A percentile compares a stretch with the other conserved stretches of the same genome.
phyloP scores from a whole-genome alignment of 257 asterid species.

The Solanum raphanifolium region DNA sequence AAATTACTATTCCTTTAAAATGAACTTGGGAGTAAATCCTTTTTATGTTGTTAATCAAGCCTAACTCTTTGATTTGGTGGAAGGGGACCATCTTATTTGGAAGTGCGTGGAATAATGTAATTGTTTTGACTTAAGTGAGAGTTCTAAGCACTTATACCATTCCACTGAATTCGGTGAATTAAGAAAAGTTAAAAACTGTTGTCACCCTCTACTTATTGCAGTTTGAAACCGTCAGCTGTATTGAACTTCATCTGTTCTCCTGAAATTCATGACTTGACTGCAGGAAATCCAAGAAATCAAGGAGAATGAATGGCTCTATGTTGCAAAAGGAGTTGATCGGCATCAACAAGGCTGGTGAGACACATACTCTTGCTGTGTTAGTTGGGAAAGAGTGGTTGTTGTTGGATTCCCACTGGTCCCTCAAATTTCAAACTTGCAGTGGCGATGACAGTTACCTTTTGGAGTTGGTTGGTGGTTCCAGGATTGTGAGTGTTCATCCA shows the following conservation, averaged over 20 bases:
- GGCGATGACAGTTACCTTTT: slow-evolving; percentile 53
- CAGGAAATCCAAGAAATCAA: slow-evolving; percentile 53
- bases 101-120: background rate
- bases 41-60: background rate
- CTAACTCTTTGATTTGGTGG: background rate
- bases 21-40: background rate
- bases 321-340: slow-evolving; percentile 47
- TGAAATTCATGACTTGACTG: slow-evolving; percentile 5
- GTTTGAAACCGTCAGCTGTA: background rate
- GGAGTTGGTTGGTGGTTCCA: slow-evolving; percentile 72
- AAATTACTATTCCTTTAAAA: background rate
- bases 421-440: slow-evolving; percentile 34
- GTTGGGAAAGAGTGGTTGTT: slow-evolving; percentile 56
- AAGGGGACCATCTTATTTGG: background rate
- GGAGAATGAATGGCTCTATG: slow-evolving; percentile 26
- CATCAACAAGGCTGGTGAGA: slow-evolving; percentile 40
- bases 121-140: background rate
- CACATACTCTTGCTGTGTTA: slow-evolving; percentile 51
- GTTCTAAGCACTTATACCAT: background rate
- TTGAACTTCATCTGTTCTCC: background rate
- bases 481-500: slow-evolving; percentile 39
- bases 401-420: slow-evolving; percentile 62
- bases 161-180: background rate
- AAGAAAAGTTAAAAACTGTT: background rate
- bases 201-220: slow-evolving; percentile 3